Evolutionary conservation across 106 monocot species (phyloP), one percentile per base, ranked within the genome.

Genomic region (Acorus calamus): DNA sequence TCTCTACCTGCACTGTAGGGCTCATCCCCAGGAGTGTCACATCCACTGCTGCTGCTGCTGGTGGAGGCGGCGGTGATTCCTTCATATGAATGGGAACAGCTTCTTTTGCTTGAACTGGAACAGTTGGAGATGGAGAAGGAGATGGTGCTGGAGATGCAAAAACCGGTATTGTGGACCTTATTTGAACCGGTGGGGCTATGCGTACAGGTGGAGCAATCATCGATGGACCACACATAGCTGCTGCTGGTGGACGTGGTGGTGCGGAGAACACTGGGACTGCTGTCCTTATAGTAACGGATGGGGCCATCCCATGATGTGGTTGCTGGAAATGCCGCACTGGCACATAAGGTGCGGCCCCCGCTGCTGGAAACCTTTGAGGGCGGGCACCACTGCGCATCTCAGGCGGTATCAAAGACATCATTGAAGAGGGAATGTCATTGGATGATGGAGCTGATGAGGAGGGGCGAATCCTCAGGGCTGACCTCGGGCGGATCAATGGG

Each of bases 231-330:
- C 73, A 73, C 44, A 77, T 74, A 66, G 74, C 61, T 61, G 28
- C 28, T 28, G 28, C 28, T 28, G 70, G 77, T 4, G 74, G 77
- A 7, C 66, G 71, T 6, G 85, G 88, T 2, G 98, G 92, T 4
- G 98, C 85, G 10, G 98, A 88, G 67, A 83, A 99, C 10, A 80
- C 80, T 2, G 98, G 98, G 42, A 92, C 83, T 0, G 98, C 70
- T 2, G 85, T 92, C 73, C 98, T 83, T 49, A 99, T 83, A 3
- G 88, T 99, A 49, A 99, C 88, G 4, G 91, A 85, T 13, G 87
- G 91, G 3, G 88, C 96, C 78, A 92, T 76, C n/a, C 69, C 81
- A 68, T 76, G 82, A 61, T 71, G 72, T 46, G 72, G 63, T 53
- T 47, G 57, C 50, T 72, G 65, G 50, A 68, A 74, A 42, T 86